Evolutionary conservation across 129 eudicot genomes (phyloP).

Genomic region (Tagetes patula): DNA sequence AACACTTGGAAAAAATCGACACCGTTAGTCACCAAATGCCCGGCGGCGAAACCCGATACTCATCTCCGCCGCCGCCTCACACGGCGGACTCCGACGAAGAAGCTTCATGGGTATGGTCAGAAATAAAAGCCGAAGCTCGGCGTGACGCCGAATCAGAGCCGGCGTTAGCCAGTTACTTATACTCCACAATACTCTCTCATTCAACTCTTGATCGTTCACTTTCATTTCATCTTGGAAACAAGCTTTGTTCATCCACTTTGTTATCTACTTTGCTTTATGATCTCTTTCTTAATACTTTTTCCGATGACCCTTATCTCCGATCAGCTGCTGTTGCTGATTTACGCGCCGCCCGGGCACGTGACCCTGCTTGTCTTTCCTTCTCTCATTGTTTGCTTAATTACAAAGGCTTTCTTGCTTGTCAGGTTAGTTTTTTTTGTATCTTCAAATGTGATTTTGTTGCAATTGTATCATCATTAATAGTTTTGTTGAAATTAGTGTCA

Average conservation of each 20-base stretch:
- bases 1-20: background rate
- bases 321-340: constrained; percentile 80
- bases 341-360: constrained; percentile 73
- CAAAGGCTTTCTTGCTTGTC: constrained; percentile 91
- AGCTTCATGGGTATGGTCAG: constrained; percentile 62
- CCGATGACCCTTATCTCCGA: constrained; percentile 48
- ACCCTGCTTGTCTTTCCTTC: constrained; percentile 81
- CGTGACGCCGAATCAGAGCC: constrained; percentile 88
- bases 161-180: constrained; percentile 74
- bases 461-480: background rate
- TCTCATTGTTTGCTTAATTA: constrained; percentile 85
- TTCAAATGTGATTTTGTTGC: no score
- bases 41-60: constrained; percentile 41
- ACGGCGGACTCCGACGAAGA: constrained; percentile 47
- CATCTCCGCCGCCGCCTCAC: constrained; percentile 25
- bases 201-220: constrained; percentile 68
- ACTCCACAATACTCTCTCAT: constrained; percentile 77
- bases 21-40: constrained; percentile 38
- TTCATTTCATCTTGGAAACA: constrained; percentile 73
- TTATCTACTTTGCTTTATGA: constrained; percentile 78
- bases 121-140: constrained; percentile 74
- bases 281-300: constrained; percentile 64
- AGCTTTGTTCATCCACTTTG: constrained; percentile 87
- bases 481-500: background rate
- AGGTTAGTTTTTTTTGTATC: constrained; percentile 37